Conservation (phyloP, 768 basidiomycete species). For the Lentinula edodes region DNA sequence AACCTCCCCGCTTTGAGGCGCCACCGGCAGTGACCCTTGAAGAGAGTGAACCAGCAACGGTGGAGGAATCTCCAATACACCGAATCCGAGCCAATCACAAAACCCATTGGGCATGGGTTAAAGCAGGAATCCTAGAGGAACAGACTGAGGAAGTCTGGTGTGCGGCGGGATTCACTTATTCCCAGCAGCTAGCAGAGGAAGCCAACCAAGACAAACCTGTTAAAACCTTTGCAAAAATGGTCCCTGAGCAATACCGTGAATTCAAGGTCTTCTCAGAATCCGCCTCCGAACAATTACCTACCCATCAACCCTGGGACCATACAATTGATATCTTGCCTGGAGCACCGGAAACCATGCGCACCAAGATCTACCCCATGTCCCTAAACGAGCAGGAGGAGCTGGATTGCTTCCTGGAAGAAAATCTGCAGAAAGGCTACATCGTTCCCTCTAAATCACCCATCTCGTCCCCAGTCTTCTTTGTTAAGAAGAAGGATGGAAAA, state of each 20-base stretch:
- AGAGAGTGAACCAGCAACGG: background rate
- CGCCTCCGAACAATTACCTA: slow-evolving; percentile 20
- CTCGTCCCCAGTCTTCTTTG: slow-evolving; percentile 16
- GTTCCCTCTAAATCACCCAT: slow-evolving; percentile 12
- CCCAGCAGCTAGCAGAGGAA: no score
- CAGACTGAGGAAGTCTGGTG: background rate
- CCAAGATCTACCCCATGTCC: no score
- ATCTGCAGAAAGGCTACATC: slow-evolving; percentile 15
- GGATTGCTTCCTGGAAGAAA: background rate
- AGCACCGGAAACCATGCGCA: background rate
- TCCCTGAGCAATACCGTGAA: slow-evolving; percentile 7
- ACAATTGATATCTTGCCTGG: slow-evolving; percentile 23
- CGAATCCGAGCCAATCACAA: background rate
- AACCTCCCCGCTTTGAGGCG: no score
- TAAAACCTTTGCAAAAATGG: no score
- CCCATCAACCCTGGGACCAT: slow-evolving; percentile 20
- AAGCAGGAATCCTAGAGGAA: background rate
- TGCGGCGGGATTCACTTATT: no score
- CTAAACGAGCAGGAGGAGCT: no score
- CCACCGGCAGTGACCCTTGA: background rate
- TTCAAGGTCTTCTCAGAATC: slow-evolving; percentile 19
- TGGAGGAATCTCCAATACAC: background rate
- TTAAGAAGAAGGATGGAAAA: slow-evolving; percentile 18
- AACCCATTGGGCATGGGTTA: background rate
- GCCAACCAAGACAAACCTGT: no score